These are phyloP conservation scores for Rhypophila decipiens DNA, from an alignment of 495 filamentous ascomycete genomes.

Conservation along the genomic window DNA sequence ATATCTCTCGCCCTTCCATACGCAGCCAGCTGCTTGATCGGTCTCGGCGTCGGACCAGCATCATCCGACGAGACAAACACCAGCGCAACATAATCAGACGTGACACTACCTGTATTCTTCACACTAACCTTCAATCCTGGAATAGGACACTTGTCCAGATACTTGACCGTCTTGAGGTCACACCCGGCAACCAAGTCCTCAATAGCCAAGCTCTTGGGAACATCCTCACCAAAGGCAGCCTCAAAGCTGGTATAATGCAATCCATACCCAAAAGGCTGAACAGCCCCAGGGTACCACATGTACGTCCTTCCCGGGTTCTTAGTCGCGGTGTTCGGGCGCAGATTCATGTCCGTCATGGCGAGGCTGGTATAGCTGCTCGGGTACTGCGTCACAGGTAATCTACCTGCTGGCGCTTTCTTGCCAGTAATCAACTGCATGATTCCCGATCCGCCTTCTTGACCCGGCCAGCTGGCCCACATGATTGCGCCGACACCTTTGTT, in stretches of 20 bases:
- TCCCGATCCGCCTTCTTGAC: conserved; percentile 48
- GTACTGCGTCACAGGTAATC: conserved; percentile 54
- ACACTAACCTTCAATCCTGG: conserved; percentile 28
- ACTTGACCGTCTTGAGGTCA: conserved; percentile 1
- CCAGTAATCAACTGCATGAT: conserved; percentile 49
- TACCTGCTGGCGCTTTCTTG: conserved; percentile 45
- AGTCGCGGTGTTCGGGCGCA: conserved; percentile 25
- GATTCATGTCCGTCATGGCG: conserved; percentile 38
- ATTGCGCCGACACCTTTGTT: conserved; percentile 47
- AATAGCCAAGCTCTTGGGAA: too few relatives aligned
- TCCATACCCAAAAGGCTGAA: conserved; percentile 44
- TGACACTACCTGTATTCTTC: conserved; percentile 43
- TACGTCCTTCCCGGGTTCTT: conserved; percentile 37
- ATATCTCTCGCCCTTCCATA: conserved; percentile 48
- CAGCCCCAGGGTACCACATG: conserved; percentile 31
- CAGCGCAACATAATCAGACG: conserved; percentile 54
- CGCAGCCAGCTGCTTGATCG: conserved; percentile 54
- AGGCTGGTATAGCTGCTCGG: conserved; percentile 31
- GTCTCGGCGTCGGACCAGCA: conserved; percentile 51
- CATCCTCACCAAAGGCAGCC: conserved; percentile 22
- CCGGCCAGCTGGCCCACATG: conserved; percentile 48
- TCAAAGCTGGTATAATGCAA: conserved; percentile 45
- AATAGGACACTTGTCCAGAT: conserved; percentile 38
- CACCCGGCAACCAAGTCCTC: conserved; percentile 17
- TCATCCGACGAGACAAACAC: conserved; percentile 48